Percentiles rank a stretch among this genome's conserved stretches.
phyloP scores from a whole-genome alignment of 1,139 yeast species.

The Suhomyces panamericanus region DNA sequence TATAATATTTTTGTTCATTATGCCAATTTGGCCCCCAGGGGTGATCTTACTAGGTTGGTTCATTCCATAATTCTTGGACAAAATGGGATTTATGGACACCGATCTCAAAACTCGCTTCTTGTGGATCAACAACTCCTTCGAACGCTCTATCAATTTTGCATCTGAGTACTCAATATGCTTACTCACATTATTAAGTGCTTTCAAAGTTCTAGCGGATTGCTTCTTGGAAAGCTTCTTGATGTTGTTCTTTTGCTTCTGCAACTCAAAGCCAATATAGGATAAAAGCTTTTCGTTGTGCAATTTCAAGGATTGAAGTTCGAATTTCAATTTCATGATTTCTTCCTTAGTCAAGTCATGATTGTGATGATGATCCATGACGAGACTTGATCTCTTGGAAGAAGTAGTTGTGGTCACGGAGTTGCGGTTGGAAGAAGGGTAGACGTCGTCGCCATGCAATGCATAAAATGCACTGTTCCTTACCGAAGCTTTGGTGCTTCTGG shows the following conservation, averaged over 20 bases:
- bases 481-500: constrained; percentile 9
- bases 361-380: constrained; percentile 34
- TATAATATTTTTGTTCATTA: constrained; percentile 24
- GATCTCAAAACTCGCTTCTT: constrained; percentile 47
- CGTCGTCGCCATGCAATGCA: constrained; percentile 25
- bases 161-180: constrained; percentile 51
- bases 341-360: constrained; percentile 45
- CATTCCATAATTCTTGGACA: constrained; percentile 29
- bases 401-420: constrained; percentile 23
- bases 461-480: constrained; percentile 27
- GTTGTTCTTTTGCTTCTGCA: constrained; percentile 51
- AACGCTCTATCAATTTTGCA: constrained; percentile 50
- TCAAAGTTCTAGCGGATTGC: constrained; percentile 27
- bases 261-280: constrained; percentile 57
- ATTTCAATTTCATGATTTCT: constrained; percentile 52
- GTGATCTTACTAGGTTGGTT: background rate
- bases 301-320: constrained; percentile 54
- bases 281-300: constrained; percentile 57
- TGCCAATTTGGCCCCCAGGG: constrained; percentile 11
- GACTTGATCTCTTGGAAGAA: constrained; percentile 43
- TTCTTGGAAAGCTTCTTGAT: constrained; percentile 43
- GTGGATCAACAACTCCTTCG: constrained; percentile 42
- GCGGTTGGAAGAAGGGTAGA: constrained; percentile 21
- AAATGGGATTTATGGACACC: constrained; percentile 45
- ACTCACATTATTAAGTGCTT: constrained; percentile 19